Evolutionary conservation across 306 rosid genomes (phyloP).

Genomic region (Aeschynomene evenia): DNA sequence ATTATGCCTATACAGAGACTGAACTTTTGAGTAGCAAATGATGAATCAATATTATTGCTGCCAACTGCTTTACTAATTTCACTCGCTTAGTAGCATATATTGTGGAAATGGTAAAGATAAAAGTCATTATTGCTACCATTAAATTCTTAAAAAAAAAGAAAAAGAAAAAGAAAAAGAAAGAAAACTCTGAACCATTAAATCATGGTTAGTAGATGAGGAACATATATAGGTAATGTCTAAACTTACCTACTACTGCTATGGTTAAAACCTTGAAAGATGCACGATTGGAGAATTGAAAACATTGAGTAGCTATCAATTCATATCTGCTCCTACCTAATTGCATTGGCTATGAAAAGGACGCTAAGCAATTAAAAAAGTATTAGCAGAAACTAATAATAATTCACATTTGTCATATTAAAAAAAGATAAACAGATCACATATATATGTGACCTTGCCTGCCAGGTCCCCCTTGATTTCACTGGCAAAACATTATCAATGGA

Average conservation of each 20-base stretch:
- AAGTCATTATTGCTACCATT: too few species aligned
- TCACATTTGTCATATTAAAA: neutral
- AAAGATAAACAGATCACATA: too few species aligned
- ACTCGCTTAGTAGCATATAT: neutral
- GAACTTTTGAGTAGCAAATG: neutral
- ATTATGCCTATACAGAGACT: neutral
- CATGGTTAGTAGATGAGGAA: too few species aligned
- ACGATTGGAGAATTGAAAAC: slow-evolving; percentile 10
- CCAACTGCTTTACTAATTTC: neutral
- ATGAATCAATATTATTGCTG: neutral
- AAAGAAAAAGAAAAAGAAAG: too few species aligned
- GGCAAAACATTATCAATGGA: neutral
- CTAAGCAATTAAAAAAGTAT: neutral
- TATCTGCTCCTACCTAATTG: slow-evolving; percentile 53
- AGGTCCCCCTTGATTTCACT: neutral
- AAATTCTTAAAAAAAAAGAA: too few species aligned
- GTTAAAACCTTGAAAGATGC: slow-evolving; percentile 32
- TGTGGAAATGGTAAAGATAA: neutral
- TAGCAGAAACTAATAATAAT: neutral
- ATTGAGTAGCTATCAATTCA: slow-evolving; percentile 46
- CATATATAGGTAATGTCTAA: neutral
- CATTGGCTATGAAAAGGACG: slow-evolving; percentile 23
- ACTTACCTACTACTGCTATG: neutral
- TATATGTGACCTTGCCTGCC: too few species aligned
- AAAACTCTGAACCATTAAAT: too few species aligned